Base-by-base conservation (phyloP, 352 stramenopile species). In the Phytophthora pini region DNA sequence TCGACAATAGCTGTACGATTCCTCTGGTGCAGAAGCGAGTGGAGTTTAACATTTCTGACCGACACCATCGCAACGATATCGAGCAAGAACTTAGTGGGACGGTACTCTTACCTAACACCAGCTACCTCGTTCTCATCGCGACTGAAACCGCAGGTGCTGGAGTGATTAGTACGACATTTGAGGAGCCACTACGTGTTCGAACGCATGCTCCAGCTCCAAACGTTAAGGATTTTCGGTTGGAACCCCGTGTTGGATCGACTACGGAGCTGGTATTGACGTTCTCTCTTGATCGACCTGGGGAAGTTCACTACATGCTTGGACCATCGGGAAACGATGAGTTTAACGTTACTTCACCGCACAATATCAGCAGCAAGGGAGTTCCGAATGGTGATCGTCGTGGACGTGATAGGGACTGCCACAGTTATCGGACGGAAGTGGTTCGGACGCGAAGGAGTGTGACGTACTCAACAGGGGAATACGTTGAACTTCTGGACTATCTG, bases 251-350 rank as follows among this genome's bases (percentile, higher is more conserved):
- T 15, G 87, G 83, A 27, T 93, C 87, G 2, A 95, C 87, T 48
- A 95, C 85, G 0, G 87, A 95, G 47, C 49, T 93, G 6, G 6
- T 90, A 15, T 61, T 95, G 8, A 55, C 69, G 6, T 82, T 90
- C 41, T 70, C 76, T 27, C 67, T 95, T 17, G 76, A 85, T 31
- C 67, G 72, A 24, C 80, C 81, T 0, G 82, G 87, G 11, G 78
- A 93, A 72, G 76, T 93, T 4, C 87, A 95, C 56, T 95, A 81
- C 62, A 84, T 95, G 71, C 53, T 84, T 0, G 84, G 83, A 4
- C 54, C 77, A 20, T 79, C 73, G 1, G 76, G 65, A 3, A 91
- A 95, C 44, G 41, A 70, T 0, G 85, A 93, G 44, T 73, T 92
- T 38, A 90, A 90, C 44, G 81, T 79, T 36, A 84, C 84, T 5